phyloP scores from a whole-genome alignment of 768 basidiomycete genomes.

The Heimioporus sp. region DNA sequence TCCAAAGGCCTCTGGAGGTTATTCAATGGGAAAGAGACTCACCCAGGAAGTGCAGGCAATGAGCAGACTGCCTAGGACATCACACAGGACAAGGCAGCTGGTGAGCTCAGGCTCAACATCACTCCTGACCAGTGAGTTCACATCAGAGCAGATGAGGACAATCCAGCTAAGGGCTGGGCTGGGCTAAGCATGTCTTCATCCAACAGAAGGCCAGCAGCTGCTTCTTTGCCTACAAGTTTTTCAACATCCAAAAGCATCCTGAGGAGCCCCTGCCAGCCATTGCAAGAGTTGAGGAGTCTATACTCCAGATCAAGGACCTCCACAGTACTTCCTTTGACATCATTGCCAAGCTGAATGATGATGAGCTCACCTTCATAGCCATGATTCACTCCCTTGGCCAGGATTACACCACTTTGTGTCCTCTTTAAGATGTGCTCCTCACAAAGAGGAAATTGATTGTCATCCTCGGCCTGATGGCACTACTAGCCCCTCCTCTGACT shows the following conservation, averaged over 20 bases:
- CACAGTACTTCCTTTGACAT: background rate
- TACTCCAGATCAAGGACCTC: slow-evolving; percentile 8
- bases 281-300: slow-evolving; percentile 1
- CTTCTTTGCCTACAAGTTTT: slow-evolving; percentile 9
- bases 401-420: slow-evolving; percentile 11
- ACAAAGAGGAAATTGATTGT: too few relatives aligned
- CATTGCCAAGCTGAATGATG: background rate
- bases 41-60: background rate
- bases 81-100: slow-evolving; percentile 2
- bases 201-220: slow-evolving; percentile 1
- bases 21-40: background rate
- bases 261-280: slow-evolving; percentile 4
- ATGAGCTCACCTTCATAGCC: slow-evolving; percentile 6
- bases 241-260: slow-evolving; percentile 4
- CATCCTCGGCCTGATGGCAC: too few relatives aligned
- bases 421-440: slow-evolving; percentile 7
- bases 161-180: background rate
- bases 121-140: background rate
- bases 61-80: background rate
- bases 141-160: background rate
- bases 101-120: background rate
- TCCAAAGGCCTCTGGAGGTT: slow-evolving; percentile 1
- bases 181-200: background rate
- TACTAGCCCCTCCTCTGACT: too few relatives aligned
- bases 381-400: slow-evolving; percentile 9